Evolutionary conservation across 1,284 basidiomycete species (phyloP).

Genomic region (Ganoderma sinense): DNA sequence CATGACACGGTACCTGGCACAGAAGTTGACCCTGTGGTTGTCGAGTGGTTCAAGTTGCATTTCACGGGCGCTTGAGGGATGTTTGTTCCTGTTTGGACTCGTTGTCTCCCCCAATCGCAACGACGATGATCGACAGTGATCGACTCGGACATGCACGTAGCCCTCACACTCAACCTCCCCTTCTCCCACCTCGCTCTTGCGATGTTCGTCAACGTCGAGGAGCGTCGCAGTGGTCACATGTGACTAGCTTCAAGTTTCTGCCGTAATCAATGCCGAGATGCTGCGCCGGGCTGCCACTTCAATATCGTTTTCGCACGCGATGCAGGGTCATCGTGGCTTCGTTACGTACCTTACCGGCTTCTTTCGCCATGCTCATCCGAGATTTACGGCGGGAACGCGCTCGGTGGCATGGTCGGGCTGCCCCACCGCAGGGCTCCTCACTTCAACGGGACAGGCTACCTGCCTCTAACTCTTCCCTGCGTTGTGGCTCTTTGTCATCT

Average conservation of each 20-base stretch:
- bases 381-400: neutral
- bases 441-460: neutral
- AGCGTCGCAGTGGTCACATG: neutral
- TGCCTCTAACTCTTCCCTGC: neutral
- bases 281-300: neutral
- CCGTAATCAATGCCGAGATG: constrained; percentile 1
- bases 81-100: constrained; percentile 5
- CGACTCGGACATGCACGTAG: neutral
- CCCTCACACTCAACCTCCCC: neutral
- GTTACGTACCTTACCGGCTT: constrained; percentile 1
- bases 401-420: neutral
- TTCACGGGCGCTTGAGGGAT: neutral
- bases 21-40: neutral
- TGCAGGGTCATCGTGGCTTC: neutral
- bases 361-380: neutral
- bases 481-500: neutral
- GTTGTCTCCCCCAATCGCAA: neutral
- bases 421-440: neutral
- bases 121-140: neutral
- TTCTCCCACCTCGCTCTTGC: neutral
- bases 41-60: neutral
- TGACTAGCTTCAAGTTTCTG: neutral
- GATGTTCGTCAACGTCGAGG: neutral
- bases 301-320: neutral
- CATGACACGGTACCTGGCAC: neutral